A percentile compares a stretch with the other conserved stretches of the same genome.
Evolutionary conservation across 208 protist species (phyloP).

Genomic region (Leishmania martiniquensis): DNA sequence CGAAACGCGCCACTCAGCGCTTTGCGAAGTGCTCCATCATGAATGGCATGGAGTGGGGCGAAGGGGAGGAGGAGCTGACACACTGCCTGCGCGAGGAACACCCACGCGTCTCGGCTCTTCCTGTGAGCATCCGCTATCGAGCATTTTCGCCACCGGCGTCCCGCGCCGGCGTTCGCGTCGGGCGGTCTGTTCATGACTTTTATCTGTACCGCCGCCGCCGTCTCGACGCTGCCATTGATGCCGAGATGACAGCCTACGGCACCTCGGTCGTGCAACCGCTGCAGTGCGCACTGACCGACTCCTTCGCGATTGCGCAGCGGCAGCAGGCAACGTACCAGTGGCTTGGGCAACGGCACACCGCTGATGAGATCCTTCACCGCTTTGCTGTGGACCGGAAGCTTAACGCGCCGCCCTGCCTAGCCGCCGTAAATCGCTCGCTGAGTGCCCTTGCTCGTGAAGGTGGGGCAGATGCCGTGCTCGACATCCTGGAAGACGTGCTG

Average conservation of each 20-base stretch:
- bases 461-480: slow-evolving; percentile 37
- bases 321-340: slow-evolving; percentile 70
- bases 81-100: slow-evolving; percentile 28
- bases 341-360: slow-evolving; percentile 45
- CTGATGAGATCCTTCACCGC: slow-evolving; percentile 58
- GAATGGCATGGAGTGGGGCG: slow-evolving; percentile 24
- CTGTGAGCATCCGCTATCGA: slow-evolving; percentile 34
- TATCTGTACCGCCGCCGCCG: slow-evolving; percentile 31
- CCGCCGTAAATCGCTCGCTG: slow-evolving; percentile 55
- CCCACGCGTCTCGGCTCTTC: slow-evolving; percentile 29
- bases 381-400: slow-evolving; percentile 71
- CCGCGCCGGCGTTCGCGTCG: slow-evolving; percentile 22
- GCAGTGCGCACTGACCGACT: slow-evolving; percentile 35
- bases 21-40: not conserved
- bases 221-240: slow-evolving; percentile 26
- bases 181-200: slow-evolving; percentile 32
- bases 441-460: slow-evolving; percentile 39
- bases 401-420: slow-evolving; percentile 54
- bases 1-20: not conserved
- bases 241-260: slow-evolving; percentile 25
- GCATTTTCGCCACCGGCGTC: slow-evolving; percentile 26
- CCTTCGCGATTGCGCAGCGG: slow-evolving; percentile 62
- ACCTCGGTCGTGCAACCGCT: slow-evolving; percentile 35
- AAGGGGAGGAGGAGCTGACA: slow-evolving; percentile 24
- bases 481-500: slow-evolving; percentile 56